phyloP scores from a whole-genome alignment of 148 eudicot species.

The Oxyria digyna region DNA sequence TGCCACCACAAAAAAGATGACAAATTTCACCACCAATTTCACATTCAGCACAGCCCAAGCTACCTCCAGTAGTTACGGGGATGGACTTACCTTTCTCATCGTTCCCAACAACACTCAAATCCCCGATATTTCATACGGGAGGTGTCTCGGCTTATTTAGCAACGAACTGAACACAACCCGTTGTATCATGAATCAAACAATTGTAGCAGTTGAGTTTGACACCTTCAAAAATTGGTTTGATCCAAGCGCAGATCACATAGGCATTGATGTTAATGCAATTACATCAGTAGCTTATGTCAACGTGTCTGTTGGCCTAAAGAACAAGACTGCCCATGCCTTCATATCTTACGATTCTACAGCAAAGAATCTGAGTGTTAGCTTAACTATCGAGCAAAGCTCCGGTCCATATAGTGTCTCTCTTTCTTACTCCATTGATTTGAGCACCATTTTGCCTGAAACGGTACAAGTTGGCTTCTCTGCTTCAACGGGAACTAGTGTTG shows the following conservation, averaged over 20 bases:
- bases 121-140: background rate
- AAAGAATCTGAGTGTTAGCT: too few relatives aligned
- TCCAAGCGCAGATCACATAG: background rate
- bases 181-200: background rate
- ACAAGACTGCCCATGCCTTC: too few relatives aligned
- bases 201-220: background rate
- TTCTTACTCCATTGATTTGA: too few relatives aligned
- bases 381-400: too few relatives aligned
- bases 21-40: background rate
- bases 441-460: too few relatives aligned
- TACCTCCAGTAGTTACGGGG: background rate
- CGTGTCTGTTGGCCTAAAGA: too few relatives aligned
- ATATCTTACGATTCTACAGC: conserved; percentile 22
- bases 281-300: too few relatives aligned
- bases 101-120: background rate
- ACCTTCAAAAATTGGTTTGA: background rate
- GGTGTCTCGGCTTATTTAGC: background rate
- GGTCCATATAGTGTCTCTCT: too few relatives aligned
- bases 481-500: background rate
- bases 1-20: background rate
- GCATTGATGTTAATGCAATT: too few relatives aligned
- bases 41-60: background rate
- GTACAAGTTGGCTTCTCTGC: too few relatives aligned
- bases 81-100: background rate
- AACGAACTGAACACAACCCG: background rate